Conservation (phyloP, 1,139 yeast species). For the Diutina rugosa region DNA sequence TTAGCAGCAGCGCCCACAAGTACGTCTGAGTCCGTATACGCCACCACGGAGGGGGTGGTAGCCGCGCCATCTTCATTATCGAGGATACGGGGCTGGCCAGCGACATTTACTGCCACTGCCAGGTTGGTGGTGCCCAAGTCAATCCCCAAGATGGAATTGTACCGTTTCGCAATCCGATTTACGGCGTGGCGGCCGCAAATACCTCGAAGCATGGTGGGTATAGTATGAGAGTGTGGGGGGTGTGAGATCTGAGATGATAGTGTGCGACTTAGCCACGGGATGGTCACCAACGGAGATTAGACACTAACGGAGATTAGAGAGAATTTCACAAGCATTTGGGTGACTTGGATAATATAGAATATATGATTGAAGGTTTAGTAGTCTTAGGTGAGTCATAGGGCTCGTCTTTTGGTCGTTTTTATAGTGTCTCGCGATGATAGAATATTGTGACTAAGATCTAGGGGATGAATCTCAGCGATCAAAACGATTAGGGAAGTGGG, state of each 20-base stretch:
- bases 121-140: conserved; percentile 77
- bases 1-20: conserved; percentile 55
- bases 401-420: too few species aligned
- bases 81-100: conserved; percentile 37
- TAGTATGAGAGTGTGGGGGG: neutral
- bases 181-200: neutral
- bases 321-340: too few species aligned
- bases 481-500: too few species aligned
- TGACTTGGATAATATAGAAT: too few species aligned
- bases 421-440: too few species aligned
- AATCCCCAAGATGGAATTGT: conserved; percentile 40
- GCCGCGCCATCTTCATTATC: conserved; percentile 60
- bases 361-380: too few species aligned
- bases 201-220: neutral
- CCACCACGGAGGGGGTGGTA: conserved; percentile 66
- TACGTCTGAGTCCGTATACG: conserved; percentile 28
- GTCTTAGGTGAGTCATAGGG: too few species aligned
- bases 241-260: neutral
- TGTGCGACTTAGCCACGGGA: neutral
- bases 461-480: too few species aligned
- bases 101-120: conserved; percentile 59
- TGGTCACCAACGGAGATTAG: too few species aligned
- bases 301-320: too few species aligned
- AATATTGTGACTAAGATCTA: too few species aligned
- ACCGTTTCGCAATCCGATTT: neutral